Base-by-base conservation (phyloP, 2,329 filamentous ascomycete species). In the Cadophora gregata region DNA sequence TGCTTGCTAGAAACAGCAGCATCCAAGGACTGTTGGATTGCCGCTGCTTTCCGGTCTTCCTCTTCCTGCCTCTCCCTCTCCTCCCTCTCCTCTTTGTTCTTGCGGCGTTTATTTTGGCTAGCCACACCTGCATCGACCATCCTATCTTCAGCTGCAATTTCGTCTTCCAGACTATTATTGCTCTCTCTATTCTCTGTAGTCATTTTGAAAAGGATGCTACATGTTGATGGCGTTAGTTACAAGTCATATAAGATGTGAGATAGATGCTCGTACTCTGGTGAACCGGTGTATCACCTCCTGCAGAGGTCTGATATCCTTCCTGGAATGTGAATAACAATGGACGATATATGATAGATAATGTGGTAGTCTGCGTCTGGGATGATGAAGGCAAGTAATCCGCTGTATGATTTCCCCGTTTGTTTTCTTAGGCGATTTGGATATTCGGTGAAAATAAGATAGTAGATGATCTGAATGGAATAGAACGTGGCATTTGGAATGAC, bases 131-230 rank as follows among this genome's bases (percentile, higher is more conserved):
- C 55, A 38, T 59, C 55, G 3, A 59, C 27, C 7, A n/a, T 59
- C 31, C 9, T 59, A n/a, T 59, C 55, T 19, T 59, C 55, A 31
- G 55, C 55, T 10, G 55, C 25, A 36, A 59, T n/a, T n/a, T 59
- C 55, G 19, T 59, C 55, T n/a, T 59, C 31, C 5, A 59, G 31
- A 24, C 31, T 59, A 31, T 59, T 59, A 6, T 59, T 59, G 55
- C 55, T 59, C 21, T 5, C 10, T 33, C 55, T 33, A 25, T 59
- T 31, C 9, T 59, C 31, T n/a, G 31, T n/a, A 38, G 55, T 38
- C 55, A 59, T 59, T 4, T 59, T 42, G 51, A 55, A 55, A 16
- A 12, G 31, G 6, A 55, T 55, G 25, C 29, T 55, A 29, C 29
- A 10, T 55, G 10, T 55, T n/a, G 24, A 19, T 25, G 19, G 19